Conservation (phyloP, 345 rosid genomes). For the Hibiscus mutabilis region DNA sequence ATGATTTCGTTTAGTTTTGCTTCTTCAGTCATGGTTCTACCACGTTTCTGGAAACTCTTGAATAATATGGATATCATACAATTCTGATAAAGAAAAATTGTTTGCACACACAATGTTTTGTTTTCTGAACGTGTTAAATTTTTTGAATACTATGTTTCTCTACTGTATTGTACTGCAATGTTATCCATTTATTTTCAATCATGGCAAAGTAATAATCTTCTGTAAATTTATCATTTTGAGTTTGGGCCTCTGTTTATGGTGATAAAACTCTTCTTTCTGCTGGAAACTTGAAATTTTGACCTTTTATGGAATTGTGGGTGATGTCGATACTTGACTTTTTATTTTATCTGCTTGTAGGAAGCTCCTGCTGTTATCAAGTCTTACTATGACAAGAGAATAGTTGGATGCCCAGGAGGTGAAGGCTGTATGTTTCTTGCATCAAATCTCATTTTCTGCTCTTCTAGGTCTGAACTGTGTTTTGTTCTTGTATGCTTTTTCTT, state of each 20-base stretch:
- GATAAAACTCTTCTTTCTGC: background rate
- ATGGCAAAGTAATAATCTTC: background rate
- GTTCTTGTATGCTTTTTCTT: background rate
- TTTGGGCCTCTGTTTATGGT: background rate
- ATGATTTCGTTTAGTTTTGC: background rate
- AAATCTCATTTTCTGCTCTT: background rate
- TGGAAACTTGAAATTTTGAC: background rate
- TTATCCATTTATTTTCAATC: background rate
- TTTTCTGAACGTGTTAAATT: background rate
- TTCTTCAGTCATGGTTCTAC: background rate
- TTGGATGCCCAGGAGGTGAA: conserved; percentile 87
- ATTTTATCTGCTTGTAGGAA: conserved; percentile 37
- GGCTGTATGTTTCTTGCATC: conserved; percentile 44
- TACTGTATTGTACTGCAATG: background rate
- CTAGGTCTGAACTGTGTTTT: background rate
- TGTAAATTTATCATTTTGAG: background rate
- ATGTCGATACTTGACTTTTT: background rate
- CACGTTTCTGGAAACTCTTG: background rate
- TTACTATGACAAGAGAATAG: conserved; percentile 71
- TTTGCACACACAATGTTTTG: background rate
- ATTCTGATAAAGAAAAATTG: background rate
- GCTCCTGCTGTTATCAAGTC: conserved; percentile 69
- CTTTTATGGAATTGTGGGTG: background rate
- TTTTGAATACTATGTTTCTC: background rate
- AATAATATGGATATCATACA: background rate